Evolutionary conservation across 2,329 filamentous ascomycete species (phyloP).

Genomic region (Aspergillus quadricinctus): DNA sequence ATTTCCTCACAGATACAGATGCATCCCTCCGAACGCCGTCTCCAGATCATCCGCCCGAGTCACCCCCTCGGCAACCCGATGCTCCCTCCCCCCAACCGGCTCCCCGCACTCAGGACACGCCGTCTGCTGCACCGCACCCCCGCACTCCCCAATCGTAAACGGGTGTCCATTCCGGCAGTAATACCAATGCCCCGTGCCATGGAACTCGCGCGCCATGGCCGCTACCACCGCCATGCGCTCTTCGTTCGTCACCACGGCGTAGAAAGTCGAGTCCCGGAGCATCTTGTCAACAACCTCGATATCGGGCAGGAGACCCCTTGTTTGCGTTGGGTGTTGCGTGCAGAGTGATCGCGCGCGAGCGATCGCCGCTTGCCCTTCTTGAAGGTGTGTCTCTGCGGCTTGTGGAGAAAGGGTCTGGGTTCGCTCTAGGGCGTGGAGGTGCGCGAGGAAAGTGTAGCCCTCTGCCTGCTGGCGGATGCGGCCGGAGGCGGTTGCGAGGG

Average conservation of each 20-base stretch:
- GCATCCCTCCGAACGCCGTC: neutral
- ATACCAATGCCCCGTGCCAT: constrained; percentile 50
- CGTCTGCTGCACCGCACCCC: constrained; percentile 59
- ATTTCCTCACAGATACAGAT: no score
- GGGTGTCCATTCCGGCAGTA: constrained; percentile 38
- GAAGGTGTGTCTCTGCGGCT: constrained; percentile 2
- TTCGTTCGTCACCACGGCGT: constrained; percentile 45
- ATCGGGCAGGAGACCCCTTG: constrained; percentile 39
- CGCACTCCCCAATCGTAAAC: constrained; percentile 63
- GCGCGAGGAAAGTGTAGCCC: constrained; percentile 48
- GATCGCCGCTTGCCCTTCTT: constrained; percentile 7
- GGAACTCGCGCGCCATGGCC: constrained; percentile 51
- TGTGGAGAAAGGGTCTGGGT: neutral
- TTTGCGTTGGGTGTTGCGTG: constrained; percentile 22
- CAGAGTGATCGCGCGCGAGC: constrained; percentile 27
- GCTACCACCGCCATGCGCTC: constrained; percentile 50
- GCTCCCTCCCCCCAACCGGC: constrained; percentile 52
- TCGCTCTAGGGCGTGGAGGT: constrained; percentile 45
- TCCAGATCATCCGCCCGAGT: constrained; percentile 56
- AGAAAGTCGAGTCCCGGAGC: constrained; percentile 47
- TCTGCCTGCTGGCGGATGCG: constrained; percentile 47
- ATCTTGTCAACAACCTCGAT: constrained; percentile 45
- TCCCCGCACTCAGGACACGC: constrained; percentile 60
- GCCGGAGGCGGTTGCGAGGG: constrained; percentile 31
- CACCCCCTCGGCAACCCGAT: constrained; percentile 51